A percentile compares a stretch with the other conserved stretches of the same genome.
Evolutionary conservation across 179 eudicot species (phyloP).

Genomic region (Drosera spatulata): DNA sequence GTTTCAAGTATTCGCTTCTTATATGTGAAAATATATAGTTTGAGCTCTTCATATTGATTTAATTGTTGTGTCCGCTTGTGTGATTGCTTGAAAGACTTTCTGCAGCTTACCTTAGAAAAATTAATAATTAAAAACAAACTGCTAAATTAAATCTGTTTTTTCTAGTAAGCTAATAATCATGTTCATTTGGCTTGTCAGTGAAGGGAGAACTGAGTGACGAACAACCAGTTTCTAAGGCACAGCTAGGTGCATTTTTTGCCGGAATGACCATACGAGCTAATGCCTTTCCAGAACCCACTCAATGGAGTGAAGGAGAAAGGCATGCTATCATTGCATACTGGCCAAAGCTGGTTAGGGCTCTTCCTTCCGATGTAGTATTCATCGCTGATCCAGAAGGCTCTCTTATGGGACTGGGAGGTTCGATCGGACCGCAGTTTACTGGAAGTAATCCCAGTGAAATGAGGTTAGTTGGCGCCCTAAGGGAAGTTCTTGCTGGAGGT

Average conservation of each 20-base stretch:
- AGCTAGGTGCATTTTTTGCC: conserved; percentile 96
- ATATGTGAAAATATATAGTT: background rate
- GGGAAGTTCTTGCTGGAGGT: conserved; percentile 97
- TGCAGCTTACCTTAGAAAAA: no score
- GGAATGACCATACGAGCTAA: conserved; percentile 95
- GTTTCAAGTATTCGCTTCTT: no score
- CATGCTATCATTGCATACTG: conserved; percentile 73
- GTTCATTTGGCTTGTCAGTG: conserved; percentile 34
- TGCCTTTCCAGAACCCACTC: conserved; percentile 89
- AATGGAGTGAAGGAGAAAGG: conserved; percentile 96
- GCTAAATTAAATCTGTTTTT: background rate
- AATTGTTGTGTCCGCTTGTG: background rate
- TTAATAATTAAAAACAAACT: no score
- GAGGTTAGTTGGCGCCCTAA: conserved; percentile 92
- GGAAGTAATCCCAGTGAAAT: conserved; percentile 71
- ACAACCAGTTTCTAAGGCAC: conserved; percentile 67
- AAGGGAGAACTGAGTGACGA: conserved; percentile 87
- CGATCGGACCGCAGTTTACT: conserved; percentile 73
- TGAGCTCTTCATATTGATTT: background rate
- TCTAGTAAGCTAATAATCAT: background rate
- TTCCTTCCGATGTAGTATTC: conserved; percentile 78
- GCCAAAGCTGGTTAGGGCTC: conserved; percentile 70
- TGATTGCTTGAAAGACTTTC: no score
- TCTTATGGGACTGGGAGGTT: conserved; percentile 65
- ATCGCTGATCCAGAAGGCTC: conserved; percentile 99